phyloP scores from a whole-genome alignment of 176 grass and related monocot species.

The Aegilops speltoides region DNA sequence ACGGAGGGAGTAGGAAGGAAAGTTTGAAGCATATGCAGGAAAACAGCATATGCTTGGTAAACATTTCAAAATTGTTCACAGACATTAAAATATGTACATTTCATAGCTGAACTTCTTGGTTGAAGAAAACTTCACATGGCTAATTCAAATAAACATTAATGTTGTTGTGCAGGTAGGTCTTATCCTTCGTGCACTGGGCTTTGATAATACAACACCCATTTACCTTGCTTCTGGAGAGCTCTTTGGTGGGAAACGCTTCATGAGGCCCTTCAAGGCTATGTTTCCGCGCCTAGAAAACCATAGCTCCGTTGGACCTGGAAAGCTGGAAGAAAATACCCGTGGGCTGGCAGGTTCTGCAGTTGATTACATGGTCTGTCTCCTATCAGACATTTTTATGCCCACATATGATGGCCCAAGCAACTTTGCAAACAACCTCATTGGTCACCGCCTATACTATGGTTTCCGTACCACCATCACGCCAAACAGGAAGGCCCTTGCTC shows the following conservation, averaged over 20 bases:
- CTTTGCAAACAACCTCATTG: slow-evolving; percentile 96
- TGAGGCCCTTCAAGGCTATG: slow-evolving; percentile 72
- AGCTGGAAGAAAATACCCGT: slow-evolving; percentile 74
- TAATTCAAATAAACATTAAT: background rate
- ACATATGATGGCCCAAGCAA: slow-evolving; percentile 96
- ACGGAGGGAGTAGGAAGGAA: background rate
- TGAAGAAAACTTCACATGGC: background rate
- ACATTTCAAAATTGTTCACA: background rate
- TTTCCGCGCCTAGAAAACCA: slow-evolving; percentile 83
- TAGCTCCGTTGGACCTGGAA: slow-evolving; percentile 64
- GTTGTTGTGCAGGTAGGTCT: slow-evolving; percentile 69
- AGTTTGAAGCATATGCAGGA: slow-evolving; percentile 1
- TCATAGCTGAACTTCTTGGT: background rate
- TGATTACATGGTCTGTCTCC: slow-evolving; percentile 95
- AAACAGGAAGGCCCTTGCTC: slow-evolving; percentile 80
- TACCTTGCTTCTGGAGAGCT: slow-evolving; percentile 90
- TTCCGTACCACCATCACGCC: slow-evolving; percentile 82
- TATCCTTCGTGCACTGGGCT: slow-evolving; percentile 64
- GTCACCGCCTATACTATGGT: slow-evolving; percentile 84
- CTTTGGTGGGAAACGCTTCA: slow-evolving; percentile 84
- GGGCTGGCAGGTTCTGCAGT: slow-evolving; percentile 85
- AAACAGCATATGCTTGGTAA: background rate
- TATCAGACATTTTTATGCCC: slow-evolving; percentile 90
- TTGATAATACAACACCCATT: slow-evolving; percentile 80
- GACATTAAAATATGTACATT: slow-evolving; percentile 1